These are phyloP conservation scores for Alternaria arbusti DNA, from an alignment of 2,329 filamentous ascomycete species.

Conservation along the genomic window DNA sequence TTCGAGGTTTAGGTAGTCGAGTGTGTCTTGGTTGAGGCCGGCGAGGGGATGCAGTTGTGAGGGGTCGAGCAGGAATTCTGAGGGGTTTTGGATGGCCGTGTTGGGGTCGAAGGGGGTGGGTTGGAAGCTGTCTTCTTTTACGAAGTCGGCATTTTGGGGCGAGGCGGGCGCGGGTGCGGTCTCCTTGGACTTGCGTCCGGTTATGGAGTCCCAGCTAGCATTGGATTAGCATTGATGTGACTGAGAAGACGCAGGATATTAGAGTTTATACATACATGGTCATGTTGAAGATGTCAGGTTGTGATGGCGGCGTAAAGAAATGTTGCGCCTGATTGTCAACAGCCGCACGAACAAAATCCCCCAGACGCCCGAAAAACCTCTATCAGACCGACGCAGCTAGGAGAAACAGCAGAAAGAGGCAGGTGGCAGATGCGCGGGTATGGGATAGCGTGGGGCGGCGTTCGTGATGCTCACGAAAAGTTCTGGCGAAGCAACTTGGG, in stretches of 20 bases:
- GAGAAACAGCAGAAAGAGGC: constrained; percentile 15
- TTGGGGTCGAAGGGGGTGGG: constrained; percentile 72
- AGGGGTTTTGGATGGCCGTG: constrained; percentile 75
- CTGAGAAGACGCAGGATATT: not conserved
- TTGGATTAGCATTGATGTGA: constrained; percentile 1
- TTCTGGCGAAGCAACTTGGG: constrained; percentile 30
- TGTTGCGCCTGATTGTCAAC: constrained; percentile 29
- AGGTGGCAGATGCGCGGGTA: constrained; percentile 35
- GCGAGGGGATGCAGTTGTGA: constrained; percentile 90
- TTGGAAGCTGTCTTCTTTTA: constrained; percentile 58
- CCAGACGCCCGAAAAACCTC: constrained; percentile 27
- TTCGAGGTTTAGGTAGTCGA: constrained; percentile 95
- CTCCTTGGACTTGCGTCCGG: constrained; percentile 62
- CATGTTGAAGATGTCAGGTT: constrained; percentile 36
- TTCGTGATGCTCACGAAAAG: constrained; percentile 36
- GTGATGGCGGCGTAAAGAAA: constrained; percentile 22
- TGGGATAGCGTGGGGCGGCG: constrained; percentile 29
- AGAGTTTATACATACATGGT: constrained; percentile 38
- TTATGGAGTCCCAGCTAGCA: constrained; percentile 61
- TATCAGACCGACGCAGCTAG: constrained; percentile 11
- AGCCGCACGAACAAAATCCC: constrained; percentile 15
- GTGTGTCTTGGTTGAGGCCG: constrained; percentile 87
- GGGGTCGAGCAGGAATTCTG: constrained; percentile 89
- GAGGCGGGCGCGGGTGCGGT: constrained; percentile 51
- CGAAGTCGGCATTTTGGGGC: constrained; percentile 38